Evolutionary conservation across 1,284 basidiomycete genomes (phyloP).

Genomic region (Volvariella surrecta): DNA sequence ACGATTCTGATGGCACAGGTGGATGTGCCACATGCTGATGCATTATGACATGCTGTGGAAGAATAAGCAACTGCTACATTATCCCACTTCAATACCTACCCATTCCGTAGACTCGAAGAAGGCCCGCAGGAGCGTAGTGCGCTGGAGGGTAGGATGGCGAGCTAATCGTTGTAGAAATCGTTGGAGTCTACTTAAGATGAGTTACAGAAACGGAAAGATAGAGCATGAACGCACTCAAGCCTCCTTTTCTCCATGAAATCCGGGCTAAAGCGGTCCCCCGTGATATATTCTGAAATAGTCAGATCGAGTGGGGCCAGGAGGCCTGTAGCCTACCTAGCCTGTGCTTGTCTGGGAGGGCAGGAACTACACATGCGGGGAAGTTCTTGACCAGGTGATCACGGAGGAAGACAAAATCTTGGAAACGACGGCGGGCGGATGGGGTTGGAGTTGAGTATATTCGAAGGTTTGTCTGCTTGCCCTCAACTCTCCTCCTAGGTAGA

Average conservation of each 20-base stretch:
- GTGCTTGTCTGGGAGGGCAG: conserved; percentile 95
- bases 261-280: conserved; percentile 92
- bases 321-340: conserved; percentile 63
- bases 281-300: conserved; percentile 76
- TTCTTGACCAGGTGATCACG: conserved; percentile 83
- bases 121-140: conserved; percentile 81
- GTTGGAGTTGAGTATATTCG: conserved; percentile 70
- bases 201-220: conserved; percentile 7
- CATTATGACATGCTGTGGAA: conserved; percentile 81
- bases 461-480: conserved; percentile 60
- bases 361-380: conserved; percentile 95
- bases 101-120: conserved; percentile 98
- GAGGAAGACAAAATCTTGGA: conserved; percentile 96
- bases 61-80: not conserved
- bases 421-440: conserved; percentile 77
- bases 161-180: conserved; percentile 88
- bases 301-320: conserved; percentile 6
- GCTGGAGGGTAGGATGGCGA: conserved; percentile 91
- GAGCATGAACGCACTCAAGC: conserved; percentile 59
- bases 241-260: conserved; percentile 94
- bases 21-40: conserved; percentile 89
- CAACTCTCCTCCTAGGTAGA: conserved; percentile 4
- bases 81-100: conserved; percentile 41
- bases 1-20: conserved; percentile 63
- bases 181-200: conserved; percentile 56